Conservation (phyloP, 2,329 filamentous ascomycete genomes). For the Neofusicoccum kwambonambiense region DNA sequence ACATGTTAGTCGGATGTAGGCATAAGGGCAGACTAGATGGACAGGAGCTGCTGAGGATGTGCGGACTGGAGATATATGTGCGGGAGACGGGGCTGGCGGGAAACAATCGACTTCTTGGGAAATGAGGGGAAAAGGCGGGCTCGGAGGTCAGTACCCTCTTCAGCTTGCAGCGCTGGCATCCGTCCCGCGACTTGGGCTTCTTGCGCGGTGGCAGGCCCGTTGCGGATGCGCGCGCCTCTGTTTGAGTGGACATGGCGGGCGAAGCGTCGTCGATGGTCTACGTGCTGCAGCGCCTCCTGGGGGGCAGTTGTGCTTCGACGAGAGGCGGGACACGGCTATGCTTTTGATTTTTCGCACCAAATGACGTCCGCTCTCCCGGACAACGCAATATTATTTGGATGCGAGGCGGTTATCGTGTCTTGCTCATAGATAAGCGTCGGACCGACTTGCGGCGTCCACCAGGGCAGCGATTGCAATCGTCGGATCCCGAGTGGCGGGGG, state of each 20-base stretch:
- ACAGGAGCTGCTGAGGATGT: no score
- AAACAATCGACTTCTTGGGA: not conserved
- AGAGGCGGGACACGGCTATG: not conserved
- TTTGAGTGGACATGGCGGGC: not conserved
- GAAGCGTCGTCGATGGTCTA: not conserved
- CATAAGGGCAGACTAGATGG: no score
- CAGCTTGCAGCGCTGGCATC: conserved; percentile 29
- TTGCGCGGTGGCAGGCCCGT: conserved; percentile 18
- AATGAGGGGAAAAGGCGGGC: not conserved
- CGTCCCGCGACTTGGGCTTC: conserved; percentile 29
- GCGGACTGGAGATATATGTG: not conserved
- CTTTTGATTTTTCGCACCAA: not conserved
- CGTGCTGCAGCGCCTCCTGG: not conserved
- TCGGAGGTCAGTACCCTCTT: conserved; percentile 22
- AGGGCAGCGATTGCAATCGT: not conserved
- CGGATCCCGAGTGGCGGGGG: conserved; percentile 1
- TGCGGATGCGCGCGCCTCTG: not conserved
- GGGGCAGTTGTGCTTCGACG: not conserved
- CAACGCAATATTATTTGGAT: not conserved
- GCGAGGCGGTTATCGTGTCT: not conserved
- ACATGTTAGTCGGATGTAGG: not conserved
- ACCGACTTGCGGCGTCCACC: conserved; percentile 9
- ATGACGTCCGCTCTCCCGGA: not conserved
- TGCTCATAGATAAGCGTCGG: conserved; percentile 14
- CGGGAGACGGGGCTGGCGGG: not conserved